Conservation (phyloP, 345 rosid species). For the Odontarrhena argentea region DNA sequence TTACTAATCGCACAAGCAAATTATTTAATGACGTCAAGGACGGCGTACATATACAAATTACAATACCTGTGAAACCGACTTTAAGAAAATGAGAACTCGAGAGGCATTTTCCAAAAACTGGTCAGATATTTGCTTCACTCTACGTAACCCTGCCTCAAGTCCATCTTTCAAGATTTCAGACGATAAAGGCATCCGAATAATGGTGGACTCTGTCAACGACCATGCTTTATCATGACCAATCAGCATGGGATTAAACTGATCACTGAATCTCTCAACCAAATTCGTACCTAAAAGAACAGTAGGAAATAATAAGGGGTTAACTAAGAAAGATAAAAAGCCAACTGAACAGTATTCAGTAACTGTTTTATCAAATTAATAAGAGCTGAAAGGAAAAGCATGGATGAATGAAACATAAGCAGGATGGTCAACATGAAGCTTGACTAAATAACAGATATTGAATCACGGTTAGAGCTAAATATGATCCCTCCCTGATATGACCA, state of each 20-base stretch:
- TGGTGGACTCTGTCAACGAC: constrained; percentile 71
- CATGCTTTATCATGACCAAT: constrained; percentile 69
- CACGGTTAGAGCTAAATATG: not conserved
- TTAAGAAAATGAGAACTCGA: constrained; percentile 70
- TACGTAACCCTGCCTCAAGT: constrained; percentile 64
- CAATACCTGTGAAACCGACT: constrained; percentile 81
- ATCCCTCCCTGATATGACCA: constrained; percentile 12
- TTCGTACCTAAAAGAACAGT: constrained; percentile 64
- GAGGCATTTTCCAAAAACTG: constrained; percentile 76
- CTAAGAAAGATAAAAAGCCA: constrained; percentile 18
- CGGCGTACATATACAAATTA: constrained; percentile 13
- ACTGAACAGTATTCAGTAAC: not conserved
- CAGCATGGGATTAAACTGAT: constrained; percentile 86
- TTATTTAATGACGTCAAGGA: constrained; percentile 1
- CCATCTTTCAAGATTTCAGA: constrained; percentile 75
- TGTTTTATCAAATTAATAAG: constrained; percentile 21
- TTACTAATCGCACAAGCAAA: constrained; percentile 1
- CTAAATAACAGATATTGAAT: constrained; percentile 12
- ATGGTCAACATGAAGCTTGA: not conserved
- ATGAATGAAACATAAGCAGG: constrained; percentile 19
- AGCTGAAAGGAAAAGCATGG: constrained; percentile 16
- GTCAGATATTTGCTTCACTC: constrained; percentile 66
- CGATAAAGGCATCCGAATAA: constrained; percentile 91
- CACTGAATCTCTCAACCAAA: constrained; percentile 76
- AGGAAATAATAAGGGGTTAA: constrained; percentile 19